phyloP scores from a whole-genome alignment of 2,329 filamentous ascomycete genomes.

The Stemphylium vesicarium region DNA sequence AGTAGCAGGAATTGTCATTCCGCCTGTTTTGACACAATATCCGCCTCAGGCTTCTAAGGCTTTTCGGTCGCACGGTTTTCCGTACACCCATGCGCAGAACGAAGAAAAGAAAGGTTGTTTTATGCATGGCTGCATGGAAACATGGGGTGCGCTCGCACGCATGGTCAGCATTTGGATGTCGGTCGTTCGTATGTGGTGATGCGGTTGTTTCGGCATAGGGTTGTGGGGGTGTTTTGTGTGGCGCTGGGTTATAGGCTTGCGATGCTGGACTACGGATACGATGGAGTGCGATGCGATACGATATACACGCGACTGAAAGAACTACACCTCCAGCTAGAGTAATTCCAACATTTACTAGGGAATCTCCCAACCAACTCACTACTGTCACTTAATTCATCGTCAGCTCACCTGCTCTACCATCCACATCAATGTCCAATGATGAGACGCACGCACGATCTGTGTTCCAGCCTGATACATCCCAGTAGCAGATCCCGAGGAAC shows the following conservation, averaged over 20 bases:
- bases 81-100: background rate
- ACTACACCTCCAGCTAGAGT: no score
- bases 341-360: no score
- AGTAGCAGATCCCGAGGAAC: slow-evolving; percentile 13
- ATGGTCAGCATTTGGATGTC: slow-evolving; percentile 9
- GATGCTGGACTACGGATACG: background rate
- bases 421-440: slow-evolving; percentile 5
- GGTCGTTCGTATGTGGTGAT: background rate
- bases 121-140: slow-evolving; percentile 9
- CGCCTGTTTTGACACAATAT: slow-evolving; percentile 11
- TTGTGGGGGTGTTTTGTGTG: slow-evolving; percentile 1
- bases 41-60: slow-evolving; percentile 11
- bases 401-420: background rate
- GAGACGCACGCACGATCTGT: slow-evolving; percentile 22
- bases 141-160: background rate
- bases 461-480: slow-evolving; percentile 35
- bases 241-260: slow-evolving; percentile 1
- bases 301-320: no score
- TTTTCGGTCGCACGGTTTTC: slow-evolving; percentile 7
- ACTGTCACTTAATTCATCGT: background rate
- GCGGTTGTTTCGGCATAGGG: slow-evolving; percentile 1
- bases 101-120: background rate
- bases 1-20: slow-evolving; percentile 11
- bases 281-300: no score
- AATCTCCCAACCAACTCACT: background rate